Percentiles rank a stretch among this genome's conserved stretches.
Conservation (phyloP, 2,329 filamentous ascomycete genomes). For the Aspergillus ruber region DNA sequence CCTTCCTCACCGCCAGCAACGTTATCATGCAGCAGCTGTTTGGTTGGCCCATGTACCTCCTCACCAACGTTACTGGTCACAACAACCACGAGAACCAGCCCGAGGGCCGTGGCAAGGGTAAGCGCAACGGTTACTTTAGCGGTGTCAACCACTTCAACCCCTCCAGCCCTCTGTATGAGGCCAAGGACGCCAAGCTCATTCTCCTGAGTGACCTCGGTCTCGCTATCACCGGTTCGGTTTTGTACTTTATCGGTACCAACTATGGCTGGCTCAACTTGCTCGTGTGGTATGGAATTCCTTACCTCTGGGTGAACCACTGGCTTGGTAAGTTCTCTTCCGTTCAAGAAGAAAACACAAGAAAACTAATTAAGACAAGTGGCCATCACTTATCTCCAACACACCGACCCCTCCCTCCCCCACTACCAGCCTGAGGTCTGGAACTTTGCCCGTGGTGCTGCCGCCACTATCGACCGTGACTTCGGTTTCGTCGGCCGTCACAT, state of each 20-base stretch:
- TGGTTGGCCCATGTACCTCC: conserved; percentile 88
- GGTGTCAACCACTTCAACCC: conserved; percentile 96
- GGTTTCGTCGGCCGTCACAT: conserved; percentile 88
- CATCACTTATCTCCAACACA: conserved; percentile 97
- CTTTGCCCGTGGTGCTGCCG: conserved; percentile 86
- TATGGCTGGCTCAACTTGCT: conserved; percentile 82
- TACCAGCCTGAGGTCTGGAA: conserved; percentile 84
- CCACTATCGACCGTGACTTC: conserved; percentile 95
- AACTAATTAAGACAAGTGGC: conserved; percentile 58
- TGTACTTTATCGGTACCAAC: conserved; percentile 64
- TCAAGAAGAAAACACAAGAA: neutral
- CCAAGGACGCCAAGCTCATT: conserved; percentile 82
- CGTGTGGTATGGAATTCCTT: conserved; percentile 93
- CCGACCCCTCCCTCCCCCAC: conserved; percentile 87
- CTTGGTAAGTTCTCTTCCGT: conserved; percentile 61
- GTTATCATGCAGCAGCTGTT: conserved; percentile 79
- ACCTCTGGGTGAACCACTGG: conserved; percentile 99
- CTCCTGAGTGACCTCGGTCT: conserved; percentile 79
- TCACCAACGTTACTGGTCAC: conserved; percentile 92
- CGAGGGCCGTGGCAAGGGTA: conserved; percentile 90
- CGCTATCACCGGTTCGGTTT: conserved; percentile 52
- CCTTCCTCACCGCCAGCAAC: conserved; percentile 68
- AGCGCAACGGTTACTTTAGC: conserved; percentile 70
- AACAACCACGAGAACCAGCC: conserved; percentile 85
- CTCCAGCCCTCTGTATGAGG: conserved; percentile 80